A percentile compares a stretch with the other conserved stretches of the same genome.
These are phyloP conservation scores for Flaveria linearis DNA, from an alignment of 129 eudicot genomes.

Conservation along the genomic window DNA sequence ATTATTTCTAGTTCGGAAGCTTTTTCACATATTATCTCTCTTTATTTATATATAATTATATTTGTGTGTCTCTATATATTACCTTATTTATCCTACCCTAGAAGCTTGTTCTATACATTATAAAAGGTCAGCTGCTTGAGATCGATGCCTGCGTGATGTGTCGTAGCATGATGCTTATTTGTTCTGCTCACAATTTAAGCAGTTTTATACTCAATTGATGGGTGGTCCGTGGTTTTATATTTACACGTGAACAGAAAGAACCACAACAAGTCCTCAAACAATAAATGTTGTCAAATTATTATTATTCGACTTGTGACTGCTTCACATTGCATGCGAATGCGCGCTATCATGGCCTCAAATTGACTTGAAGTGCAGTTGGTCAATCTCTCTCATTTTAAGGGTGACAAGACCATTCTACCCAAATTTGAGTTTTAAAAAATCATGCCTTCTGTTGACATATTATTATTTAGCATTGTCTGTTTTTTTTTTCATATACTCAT, in stretches of 20 bases:
- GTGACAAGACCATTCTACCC: too few species aligned
- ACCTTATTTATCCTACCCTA: background rate
- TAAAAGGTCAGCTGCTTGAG: slow-evolving; percentile 3
- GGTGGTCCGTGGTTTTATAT: background rate
- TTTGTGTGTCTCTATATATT: background rate
- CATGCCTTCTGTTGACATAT: too few species aligned
- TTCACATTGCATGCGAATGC: background rate
- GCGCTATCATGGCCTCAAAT: too few species aligned
- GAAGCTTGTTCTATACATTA: background rate
- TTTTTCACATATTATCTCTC: background rate
- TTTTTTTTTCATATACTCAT: too few species aligned
- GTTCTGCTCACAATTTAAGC: background rate
- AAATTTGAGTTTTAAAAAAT: too few species aligned
- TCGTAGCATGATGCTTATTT: background rate
- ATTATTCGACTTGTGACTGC: background rate
- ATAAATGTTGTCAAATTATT: too few species aligned
- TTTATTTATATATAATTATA: background rate
- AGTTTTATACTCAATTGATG: background rate
- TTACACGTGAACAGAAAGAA: background rate
- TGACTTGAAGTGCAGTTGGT: too few species aligned
- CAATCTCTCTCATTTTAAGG: too few species aligned
- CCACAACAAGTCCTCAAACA: too few species aligned
- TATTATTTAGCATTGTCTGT: too few species aligned
- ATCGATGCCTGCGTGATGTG: background rate
- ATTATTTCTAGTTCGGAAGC: background rate